Percentiles rank a stretch among this genome's conserved stretches.
These are phyloP conservation scores for Aciculosporium take DNA, from an alignment of 2,329 filamentous ascomycete genomes.

Conservation along the genomic window DNA sequence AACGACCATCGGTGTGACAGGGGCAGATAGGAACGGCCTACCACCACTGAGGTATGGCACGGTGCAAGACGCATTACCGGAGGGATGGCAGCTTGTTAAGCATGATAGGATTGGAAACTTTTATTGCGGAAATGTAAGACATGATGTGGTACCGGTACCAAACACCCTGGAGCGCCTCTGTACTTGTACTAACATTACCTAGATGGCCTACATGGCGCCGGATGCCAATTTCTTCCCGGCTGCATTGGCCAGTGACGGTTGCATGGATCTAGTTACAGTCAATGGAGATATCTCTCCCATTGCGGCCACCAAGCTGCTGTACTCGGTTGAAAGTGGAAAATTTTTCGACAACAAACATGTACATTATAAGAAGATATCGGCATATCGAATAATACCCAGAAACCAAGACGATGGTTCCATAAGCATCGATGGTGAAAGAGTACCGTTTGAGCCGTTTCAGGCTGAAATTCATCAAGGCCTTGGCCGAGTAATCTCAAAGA, in stretches of 20 bases:
- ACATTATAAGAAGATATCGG: conserved; percentile 71
- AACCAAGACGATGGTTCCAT: conserved; percentile 65
- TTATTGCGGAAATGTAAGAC: conserved; percentile 70
- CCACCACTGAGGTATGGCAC: conserved; percentile 69
- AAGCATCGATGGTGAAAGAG: conserved; percentile 80
- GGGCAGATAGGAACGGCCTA: conserved; percentile 35
- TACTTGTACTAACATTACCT: conserved; percentile 5
- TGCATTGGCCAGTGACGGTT: conserved; percentile 67
- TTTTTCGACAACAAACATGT: conserved; percentile 73
- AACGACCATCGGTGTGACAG: background rate
- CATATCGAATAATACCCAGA: conserved; percentile 70
- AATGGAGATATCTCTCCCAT: conserved; percentile 57
- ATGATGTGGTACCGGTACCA: background rate
- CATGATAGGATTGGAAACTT: conserved; percentile 78
- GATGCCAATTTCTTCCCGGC: conserved; percentile 80
- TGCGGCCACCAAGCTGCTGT: conserved; percentile 54
- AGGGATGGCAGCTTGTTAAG: conserved; percentile 60
- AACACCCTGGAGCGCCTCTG: background rate
- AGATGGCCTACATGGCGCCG: conserved; percentile 84
- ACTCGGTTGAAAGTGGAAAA: conserved; percentile 54
- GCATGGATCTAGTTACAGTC: conserved; percentile 71
- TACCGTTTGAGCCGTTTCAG: conserved; percentile 83
- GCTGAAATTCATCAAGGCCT: conserved; percentile 74
- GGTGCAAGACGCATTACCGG: conserved; percentile 59
- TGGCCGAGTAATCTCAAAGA: conserved; percentile 71